These are phyloP conservation scores for Diplodia intermedia DNA, from an alignment of 2,329 filamentous ascomycete genomes.

Conservation along the genomic window DNA sequence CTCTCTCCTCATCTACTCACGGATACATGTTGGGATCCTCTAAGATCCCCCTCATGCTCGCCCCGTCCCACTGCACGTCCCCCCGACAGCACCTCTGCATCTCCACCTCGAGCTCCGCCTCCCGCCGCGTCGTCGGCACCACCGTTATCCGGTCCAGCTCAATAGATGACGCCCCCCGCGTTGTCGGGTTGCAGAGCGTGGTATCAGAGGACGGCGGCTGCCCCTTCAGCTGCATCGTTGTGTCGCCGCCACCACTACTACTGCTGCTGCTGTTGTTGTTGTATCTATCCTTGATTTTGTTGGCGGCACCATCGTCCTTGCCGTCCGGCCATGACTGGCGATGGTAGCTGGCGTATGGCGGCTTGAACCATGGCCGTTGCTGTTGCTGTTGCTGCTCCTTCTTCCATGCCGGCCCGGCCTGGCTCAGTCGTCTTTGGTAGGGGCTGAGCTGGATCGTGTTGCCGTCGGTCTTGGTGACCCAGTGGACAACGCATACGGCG, in stretches of 20 bases:
- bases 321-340: neutral
- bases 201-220: neutral
- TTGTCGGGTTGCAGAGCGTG: neutral
- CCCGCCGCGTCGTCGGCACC: neutral
- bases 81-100: neutral
- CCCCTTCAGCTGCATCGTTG: neutral
- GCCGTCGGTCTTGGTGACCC: conserved; percentile 10
- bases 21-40: neutral
- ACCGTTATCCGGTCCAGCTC: neutral
- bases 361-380: conserved; percentile 3
- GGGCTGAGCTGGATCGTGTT: neutral
- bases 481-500: conserved; percentile 3
- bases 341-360: neutral
- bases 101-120: neutral
- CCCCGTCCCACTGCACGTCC: neutral
- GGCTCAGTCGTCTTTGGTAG: neutral
- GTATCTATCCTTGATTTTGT: neutral
- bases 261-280: neutral
- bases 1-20: neutral
- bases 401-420: neutral
- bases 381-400: neutral
- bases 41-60: neutral
- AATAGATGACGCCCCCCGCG: neutral
- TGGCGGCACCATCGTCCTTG: neutral
- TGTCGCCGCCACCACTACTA: neutral